A percentile compares a stretch with the other conserved stretches of the same genome.
Evolutionary conservation across 129 eudicot species (phyloP).

Genomic region (Chrysanthemum makinoi): DNA sequence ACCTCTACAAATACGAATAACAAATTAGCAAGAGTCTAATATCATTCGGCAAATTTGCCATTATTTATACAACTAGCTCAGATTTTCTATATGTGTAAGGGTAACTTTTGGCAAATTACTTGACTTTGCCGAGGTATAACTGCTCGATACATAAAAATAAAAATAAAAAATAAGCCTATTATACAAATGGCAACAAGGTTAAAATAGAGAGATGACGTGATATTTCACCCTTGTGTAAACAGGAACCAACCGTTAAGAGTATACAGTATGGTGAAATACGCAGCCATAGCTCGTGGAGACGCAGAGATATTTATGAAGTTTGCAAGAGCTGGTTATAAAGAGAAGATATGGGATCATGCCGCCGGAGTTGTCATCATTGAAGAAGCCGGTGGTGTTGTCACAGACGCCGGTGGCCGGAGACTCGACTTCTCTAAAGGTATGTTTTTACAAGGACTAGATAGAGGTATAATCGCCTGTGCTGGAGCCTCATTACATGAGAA

Average conservation of each 20-base stretch:
- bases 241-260: constrained; percentile 84
- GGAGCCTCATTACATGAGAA: constrained; percentile 64
- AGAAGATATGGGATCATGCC: constrained; percentile 98
- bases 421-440: constrained; percentile 80
- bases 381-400: constrained; percentile 93
- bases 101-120: constrained; percentile 1
- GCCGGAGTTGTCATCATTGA: constrained; percentile 80
- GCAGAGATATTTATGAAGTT: constrained; percentile 90
- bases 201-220: not conserved
- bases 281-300: constrained; percentile 93
- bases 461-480: constrained; percentile 88
- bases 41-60: too few relatives aligned
- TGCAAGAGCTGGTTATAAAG: constrained; percentile 78
- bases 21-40: not conserved
- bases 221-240: constrained; percentile 9
- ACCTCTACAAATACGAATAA: too few relatives aligned
- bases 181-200: not conserved
- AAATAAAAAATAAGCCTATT: too few relatives aligned
- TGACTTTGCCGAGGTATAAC: not conserved
- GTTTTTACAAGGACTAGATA: constrained; percentile 74
- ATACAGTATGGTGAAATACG: constrained; percentile 90
- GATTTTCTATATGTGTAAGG: not conserved
- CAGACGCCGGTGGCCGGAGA: constrained; percentile 75
- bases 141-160: too few relatives aligned
- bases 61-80: not conserved